Conservation (phyloP, 495 filamentous ascomycete species). For the Lophium mytilinum region DNA sequence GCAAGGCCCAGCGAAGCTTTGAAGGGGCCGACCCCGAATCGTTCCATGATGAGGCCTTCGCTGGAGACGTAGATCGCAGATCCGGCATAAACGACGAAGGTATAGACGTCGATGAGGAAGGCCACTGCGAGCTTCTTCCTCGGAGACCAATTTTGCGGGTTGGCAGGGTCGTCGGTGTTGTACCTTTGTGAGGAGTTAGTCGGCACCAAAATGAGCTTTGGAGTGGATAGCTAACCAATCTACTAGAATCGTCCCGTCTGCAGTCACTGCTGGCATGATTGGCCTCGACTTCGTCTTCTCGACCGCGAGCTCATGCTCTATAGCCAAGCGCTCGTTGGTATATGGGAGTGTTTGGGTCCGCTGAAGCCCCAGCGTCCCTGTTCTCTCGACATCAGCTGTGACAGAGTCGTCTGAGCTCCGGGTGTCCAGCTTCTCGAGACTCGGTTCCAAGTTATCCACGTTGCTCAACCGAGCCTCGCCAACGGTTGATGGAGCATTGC, state of each 20-base stretch:
- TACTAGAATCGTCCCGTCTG: conserved; percentile 35
- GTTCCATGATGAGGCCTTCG: conserved; percentile 14
- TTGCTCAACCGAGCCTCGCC: not conserved
- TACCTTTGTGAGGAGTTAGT: conserved; percentile 23
- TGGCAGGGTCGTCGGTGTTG: conserved; percentile 43
- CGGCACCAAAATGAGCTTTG: not conserved
- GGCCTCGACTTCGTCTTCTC: conserved; percentile 10
- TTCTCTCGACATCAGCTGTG: not conserved
- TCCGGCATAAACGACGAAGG: conserved; percentile 26
- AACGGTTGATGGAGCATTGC: not conserved
- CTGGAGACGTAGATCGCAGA: conserved; percentile 27
- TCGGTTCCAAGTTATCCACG: not conserved
- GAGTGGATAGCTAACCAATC: conserved; percentile 34
- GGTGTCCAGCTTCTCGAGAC: conserved; percentile 1
- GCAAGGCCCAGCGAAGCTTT: conserved; percentile 32
- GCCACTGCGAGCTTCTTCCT: conserved; percentile 31
- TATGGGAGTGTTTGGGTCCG: conserved; percentile 9
- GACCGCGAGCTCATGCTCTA: conserved; percentile 3
- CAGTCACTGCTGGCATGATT: conserved; percentile 8
- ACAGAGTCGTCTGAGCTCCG: not conserved
- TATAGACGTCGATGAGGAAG: conserved; percentile 31
- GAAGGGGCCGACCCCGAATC: conserved; percentile 28
- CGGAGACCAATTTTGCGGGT: conserved; percentile 49
- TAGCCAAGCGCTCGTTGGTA: conserved; percentile 7
- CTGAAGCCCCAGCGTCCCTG: conserved; percentile 1